These are phyloP conservation scores for Chloris gayana DNA, from an alignment of 176 grass and related monocot genomes.

Conservation along the genomic window DNA sequence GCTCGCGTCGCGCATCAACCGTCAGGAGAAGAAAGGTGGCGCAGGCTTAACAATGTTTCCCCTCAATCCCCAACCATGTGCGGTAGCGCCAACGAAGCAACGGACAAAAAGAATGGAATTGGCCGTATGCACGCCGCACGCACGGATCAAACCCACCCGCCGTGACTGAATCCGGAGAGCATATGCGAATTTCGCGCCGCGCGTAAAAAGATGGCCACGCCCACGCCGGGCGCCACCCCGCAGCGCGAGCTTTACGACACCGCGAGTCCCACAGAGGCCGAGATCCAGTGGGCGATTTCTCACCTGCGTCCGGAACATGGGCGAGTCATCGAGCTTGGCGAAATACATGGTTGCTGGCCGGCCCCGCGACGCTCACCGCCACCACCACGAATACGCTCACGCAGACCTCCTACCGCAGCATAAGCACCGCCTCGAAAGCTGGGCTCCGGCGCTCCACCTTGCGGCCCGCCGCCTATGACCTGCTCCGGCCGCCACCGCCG, in stretches of 20 bases:
- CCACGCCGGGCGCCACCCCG: not conserved
- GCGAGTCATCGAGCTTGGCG: slow-evolving; percentile 76
- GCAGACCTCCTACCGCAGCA: slow-evolving; percentile 35
- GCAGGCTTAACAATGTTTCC: not conserved
- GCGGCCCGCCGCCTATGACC: slow-evolving; percentile 13
- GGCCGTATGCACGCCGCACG: not conserved
- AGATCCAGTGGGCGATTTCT: slow-evolving; percentile 34
- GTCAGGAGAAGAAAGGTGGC: not conserved
- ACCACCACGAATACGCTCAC: not conserved
- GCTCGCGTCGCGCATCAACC: not conserved
- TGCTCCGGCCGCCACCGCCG: slow-evolving; percentile 5
- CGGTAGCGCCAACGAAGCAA: not conserved
- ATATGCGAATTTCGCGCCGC: not conserved
- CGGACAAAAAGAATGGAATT: not conserved
- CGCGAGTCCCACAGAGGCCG: not conserved
- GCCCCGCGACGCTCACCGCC: not conserved
- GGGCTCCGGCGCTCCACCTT: not conserved
- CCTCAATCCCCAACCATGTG: not conserved
- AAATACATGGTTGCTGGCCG: slow-evolving; percentile 67
- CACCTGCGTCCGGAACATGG: slow-evolving; percentile 86
- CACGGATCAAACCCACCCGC: slow-evolving; percentile 7
- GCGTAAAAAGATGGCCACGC: not conserved
- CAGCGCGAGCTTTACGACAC: too few relatives aligned
- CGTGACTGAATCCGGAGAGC: slow-evolving; percentile 15
- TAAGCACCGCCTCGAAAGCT: slow-evolving; percentile 33